Evolutionary conservation across 73 alveolate genomes (phyloP).

Genomic region (Paramecium bursaria): DNA sequence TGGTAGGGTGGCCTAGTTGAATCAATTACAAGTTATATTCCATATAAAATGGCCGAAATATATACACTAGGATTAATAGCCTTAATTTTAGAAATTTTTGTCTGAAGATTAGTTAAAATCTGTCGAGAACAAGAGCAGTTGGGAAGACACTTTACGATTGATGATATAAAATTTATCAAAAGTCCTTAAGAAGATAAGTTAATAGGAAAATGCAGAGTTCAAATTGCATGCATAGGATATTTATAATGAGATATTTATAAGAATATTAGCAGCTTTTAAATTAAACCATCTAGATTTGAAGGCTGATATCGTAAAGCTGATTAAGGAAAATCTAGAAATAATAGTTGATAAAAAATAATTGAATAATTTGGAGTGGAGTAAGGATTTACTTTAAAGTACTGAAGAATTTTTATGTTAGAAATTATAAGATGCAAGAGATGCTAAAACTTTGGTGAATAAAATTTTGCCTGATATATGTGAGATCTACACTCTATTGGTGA

Average conservation of each 20-base stretch:
- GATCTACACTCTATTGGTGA: background rate
- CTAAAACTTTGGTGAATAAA: slow-evolving; percentile 42
- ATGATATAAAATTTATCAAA: slow-evolving; percentile 56
- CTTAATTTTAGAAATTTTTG: slow-evolving; percentile 34
- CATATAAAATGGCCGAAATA: slow-evolving; percentile 45
- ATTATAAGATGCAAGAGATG: slow-evolving; percentile 50
- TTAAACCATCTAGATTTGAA: slow-evolving; percentile 38
- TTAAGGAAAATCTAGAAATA: slow-evolving; percentile 42
- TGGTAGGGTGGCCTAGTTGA: slow-evolving; percentile 46
- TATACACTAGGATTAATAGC: background rate
- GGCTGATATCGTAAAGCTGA: slow-evolving; percentile 27
- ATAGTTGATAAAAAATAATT: slow-evolving; percentile 15
- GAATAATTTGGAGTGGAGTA: slow-evolving; percentile 13
- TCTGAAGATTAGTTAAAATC: background rate
- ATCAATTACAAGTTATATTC: slow-evolving; percentile 34
- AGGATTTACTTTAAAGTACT: background rate
- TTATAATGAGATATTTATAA: slow-evolving; percentile 23
- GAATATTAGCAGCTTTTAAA: slow-evolving; percentile 41
- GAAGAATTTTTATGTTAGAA: slow-evolving; percentile 38
- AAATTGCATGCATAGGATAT: background rate
- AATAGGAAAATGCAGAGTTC: slow-evolving; percentile 42
- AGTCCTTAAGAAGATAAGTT: slow-evolving; percentile 20
- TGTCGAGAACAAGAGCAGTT: background rate
- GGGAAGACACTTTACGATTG: slow-evolving; percentile 42
- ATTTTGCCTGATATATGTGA: slow-evolving; percentile 55